phyloP scores from a whole-genome alignment of 768 basidiomycete genomes.

The Auricularia sp. region DNA sequence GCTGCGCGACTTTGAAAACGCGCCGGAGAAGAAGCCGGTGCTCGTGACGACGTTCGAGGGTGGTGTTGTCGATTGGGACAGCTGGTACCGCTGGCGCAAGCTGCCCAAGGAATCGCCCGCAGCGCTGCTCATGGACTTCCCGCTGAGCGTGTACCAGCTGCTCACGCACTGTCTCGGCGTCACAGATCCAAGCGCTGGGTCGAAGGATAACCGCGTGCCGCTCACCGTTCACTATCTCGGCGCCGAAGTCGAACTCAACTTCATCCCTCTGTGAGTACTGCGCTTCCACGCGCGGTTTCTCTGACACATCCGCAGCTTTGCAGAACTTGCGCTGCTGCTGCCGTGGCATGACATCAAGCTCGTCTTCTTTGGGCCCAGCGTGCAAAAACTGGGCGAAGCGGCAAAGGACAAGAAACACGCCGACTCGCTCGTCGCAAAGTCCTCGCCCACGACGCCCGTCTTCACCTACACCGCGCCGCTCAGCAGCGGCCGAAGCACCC shows the following conservation, averaged over 20 bases:
- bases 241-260: slow-evolving; percentile 3
- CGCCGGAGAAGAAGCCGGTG: background rate
- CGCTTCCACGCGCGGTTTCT: background rate
- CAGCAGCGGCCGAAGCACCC: background rate
- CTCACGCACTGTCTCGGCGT: background rate
- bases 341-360: slow-evolving; percentile 1
- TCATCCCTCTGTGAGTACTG: background rate
- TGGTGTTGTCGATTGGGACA: background rate
- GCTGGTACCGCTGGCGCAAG: slow-evolving; percentile 4
- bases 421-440: background rate
- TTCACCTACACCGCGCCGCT: background rate
- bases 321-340: slow-evolving; percentile 3
- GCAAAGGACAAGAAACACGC: background rate
- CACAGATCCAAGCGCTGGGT: background rate
- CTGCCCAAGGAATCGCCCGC: background rate
- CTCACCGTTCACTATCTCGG: slow-evolving; percentile 2
- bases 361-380: background rate
- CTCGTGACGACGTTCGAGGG: background rate
- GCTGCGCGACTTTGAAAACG: background rate
- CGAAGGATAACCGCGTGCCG: background rate
- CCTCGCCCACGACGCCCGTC: background rate
- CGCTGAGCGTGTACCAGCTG: slow-evolving; percentile 1
- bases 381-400: background rate
- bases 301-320: background rate
- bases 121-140: slow-evolving; percentile 5